phyloP scores from a whole-genome alignment of 1,284 basidiomycete species.

The Vanrija sp. region DNA sequence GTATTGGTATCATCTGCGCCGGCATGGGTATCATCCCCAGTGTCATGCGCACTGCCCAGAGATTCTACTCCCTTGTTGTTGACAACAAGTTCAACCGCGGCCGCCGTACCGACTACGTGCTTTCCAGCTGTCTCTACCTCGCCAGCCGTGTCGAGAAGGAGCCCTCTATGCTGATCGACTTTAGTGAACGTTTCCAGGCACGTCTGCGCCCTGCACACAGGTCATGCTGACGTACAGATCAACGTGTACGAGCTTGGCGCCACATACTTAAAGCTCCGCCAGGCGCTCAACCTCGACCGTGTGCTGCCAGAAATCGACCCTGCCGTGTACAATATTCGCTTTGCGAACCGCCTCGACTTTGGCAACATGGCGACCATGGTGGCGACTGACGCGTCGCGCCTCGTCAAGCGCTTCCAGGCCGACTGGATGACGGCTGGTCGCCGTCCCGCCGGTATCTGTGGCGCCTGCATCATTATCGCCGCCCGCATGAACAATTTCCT shows the following conservation, averaged over 20 bases:
- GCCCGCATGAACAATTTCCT: conserved; percentile 98
- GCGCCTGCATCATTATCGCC: conserved; percentile 88
- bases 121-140: conserved; percentile 92
- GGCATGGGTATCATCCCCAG: conserved; percentile 74
- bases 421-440: conserved; percentile 98
- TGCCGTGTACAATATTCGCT: conserved; percentile 94
- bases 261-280: conserved; percentile 90
- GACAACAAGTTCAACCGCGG: conserved; percentile 93
- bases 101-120: conserved; percentile 84
- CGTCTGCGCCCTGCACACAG: conserved; percentile 17
- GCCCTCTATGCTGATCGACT: conserved; percentile 97
- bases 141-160: conserved; percentile 85
- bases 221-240: conserved; percentile 57
- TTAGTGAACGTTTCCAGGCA: conserved; percentile 85
- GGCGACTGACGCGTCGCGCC: conserved; percentile 86
- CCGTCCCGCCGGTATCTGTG: conserved; percentile 94
- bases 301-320: conserved; percentile 73
- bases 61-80: conserved; percentile 89
- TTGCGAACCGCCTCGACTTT: conserved; percentile 94
- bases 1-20: conserved; percentile 74
- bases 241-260: conserved; percentile 98
- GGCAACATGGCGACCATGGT: conserved; percentile 90
- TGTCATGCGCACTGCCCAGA: conserved; percentile 74
- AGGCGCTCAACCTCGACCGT: conserved; percentile 76
- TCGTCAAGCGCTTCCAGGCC: conserved; percentile 89